Evolutionary conservation across 2,329 filamentous ascomycete genomes (phyloP), one percentile per base, ranked within the genome.

Genomic region (Calonectria hawksworthii): DNA sequence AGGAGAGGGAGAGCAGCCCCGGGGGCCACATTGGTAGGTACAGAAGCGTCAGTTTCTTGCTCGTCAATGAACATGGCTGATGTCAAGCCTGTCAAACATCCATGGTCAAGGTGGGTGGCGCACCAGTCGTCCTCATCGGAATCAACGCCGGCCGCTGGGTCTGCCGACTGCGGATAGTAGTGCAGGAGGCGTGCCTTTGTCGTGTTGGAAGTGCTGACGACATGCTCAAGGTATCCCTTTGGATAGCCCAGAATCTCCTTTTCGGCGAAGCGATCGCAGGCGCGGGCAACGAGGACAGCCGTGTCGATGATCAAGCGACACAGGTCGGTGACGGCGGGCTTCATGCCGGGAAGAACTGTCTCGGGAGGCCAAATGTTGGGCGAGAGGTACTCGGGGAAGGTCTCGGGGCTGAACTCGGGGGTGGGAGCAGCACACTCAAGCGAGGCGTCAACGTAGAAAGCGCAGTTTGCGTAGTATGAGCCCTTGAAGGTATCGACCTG

Each of bases 1-100:
- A 98, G 89, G 0, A 90, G 88, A 2, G 89, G 84, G 3, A 87
- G 83, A 23, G 83, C 82, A 41, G 82, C 81, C 4, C 80, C 81
- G 3, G 61, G 41, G 11, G 51, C 6, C 8, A 59, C 70, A 68
- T 18, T 68, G 47, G 75, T 66, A 67, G 83, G 83, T 0, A 86
- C 82, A 52, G 86, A 78, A 50, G 86, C 80, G 73, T 80, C 76
- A 76, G 87, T 80, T 74, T 84, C 83, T 41, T 84, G 86, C 86
- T 99, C 96, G 82, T 99, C 95, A 76, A 99, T 90, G 84, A 98
- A 99, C 96, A 99, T 98, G 79, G 96, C 96, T 3, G 94, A 96
- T 0, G 97, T 99, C 41, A 99, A 89, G 18, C 96, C 96, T 0
- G 97, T 99, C 38, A 99, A 89, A 83, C 96, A 99, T 54, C 97